Conservation (phyloP, 2,329 filamentous ascomycete species). For the Penicillium sp. region DNA sequence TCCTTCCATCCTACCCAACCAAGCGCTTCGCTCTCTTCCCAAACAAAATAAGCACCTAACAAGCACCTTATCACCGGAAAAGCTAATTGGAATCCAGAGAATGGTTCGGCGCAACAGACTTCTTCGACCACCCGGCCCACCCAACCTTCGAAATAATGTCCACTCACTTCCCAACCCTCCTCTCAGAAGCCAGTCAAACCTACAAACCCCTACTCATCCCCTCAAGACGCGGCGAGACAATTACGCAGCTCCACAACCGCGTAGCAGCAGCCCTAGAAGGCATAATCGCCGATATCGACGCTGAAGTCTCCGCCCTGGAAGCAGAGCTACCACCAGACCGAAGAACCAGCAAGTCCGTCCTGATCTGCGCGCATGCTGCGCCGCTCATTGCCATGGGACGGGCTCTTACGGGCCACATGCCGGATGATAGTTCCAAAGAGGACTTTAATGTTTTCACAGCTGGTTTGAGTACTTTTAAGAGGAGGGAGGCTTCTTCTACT, state of each 20-base stretch:
- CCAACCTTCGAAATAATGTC: conserved; percentile 64
- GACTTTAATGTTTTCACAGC: conserved; percentile 87
- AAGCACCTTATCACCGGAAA: not conserved
- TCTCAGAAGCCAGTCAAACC: conserved; percentile 35
- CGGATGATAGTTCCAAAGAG: conserved; percentile 66
- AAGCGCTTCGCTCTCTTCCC: not conserved
- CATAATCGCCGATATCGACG: conserved; percentile 72
- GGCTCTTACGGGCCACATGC: conserved; percentile 75
- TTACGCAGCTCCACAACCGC: conserved; percentile 76
- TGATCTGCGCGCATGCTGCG: conserved; percentile 89
- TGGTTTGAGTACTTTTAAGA: conserved; percentile 68
- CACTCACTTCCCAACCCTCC: conserved; percentile 58
- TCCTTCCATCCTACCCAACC: not conserved
- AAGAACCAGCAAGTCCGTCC: conserved; percentile 59
- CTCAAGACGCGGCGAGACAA: conserved; percentile 72
- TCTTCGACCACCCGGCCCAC: conserved; percentile 80
- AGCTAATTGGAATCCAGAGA: conserved; percentile 55
- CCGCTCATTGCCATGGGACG: conserved; percentile 83
- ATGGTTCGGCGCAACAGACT: conserved; percentile 80
- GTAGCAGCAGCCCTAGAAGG: conserved; percentile 67
- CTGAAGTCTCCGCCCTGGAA: conserved; percentile 44
- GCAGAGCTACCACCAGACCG: conserved; percentile 53
- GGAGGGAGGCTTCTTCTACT: conserved; percentile 37
- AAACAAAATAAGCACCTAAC: not conserved
- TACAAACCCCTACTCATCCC: conserved; percentile 68